Base-by-base conservation (phyloP, 306 rosid species). In the Vachellia collinsii region DNA sequence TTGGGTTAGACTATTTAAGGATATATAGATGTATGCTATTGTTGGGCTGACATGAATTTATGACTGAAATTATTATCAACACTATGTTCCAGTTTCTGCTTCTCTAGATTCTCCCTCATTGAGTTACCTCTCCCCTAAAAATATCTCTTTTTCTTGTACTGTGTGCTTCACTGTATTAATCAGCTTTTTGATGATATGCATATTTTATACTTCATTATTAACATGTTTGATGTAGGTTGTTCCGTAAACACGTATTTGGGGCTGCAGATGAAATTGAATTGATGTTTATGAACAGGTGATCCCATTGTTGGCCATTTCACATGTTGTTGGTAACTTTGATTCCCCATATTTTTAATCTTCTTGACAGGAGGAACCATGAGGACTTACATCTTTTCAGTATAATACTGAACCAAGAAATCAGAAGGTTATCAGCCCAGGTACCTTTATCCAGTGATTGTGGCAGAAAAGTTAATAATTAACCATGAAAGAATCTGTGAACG, bases 201-300 rank as follows among this genome's bases (percentile, higher is more conserved):
- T 41, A 53, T 2, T 16, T 19, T 53, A 42, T 10, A 41, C 51
- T 37, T 37, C 19, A 22, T 78, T 67, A 42, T 58, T 61, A 23
- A 78, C 65, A 75, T 39, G 22, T 41, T 83, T 72, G 61, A 76
- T 67, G 48, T 43, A 95, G 99, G 94, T 72, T 95, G 81, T 95
- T 93, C 81, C 97, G 96, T 11, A 95, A 91, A 82, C 85, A 88
- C 81, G 79, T 93, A 79, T 95, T 93, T 84, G 99, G 97, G 54
- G 93, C 89, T n/a, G 99, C 99, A 67, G 99, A 95, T 76, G 98
- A 93, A 87, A 81, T 90, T 85, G 99, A 95, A 82, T 84, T 95
- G 89, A 95, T 88, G 91, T 95, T 95, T 85, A 87, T 95, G 97
- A 81, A 95, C 91, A 95, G 98, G 99, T 95, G 85, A 83, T 69